These are phyloP conservation scores for Rhododendron ferrugineum DNA, from an alignment of 148 eudicot species.

Conservation along the genomic window DNA sequence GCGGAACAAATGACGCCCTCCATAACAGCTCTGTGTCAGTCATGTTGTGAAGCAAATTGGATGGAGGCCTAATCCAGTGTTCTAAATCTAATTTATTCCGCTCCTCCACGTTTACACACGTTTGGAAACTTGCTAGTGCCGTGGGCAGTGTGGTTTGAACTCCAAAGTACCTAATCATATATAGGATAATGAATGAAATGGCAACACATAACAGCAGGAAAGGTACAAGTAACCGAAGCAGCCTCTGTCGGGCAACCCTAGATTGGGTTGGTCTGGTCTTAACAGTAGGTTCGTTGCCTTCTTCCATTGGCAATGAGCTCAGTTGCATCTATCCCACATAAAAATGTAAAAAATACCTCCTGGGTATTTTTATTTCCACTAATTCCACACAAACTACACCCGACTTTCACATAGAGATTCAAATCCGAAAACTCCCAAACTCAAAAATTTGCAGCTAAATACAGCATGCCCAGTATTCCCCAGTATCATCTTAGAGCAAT, in stretches of 20 bases:
- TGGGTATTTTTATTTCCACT: slow-evolving; percentile 8
- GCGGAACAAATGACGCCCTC: slow-evolving; percentile 72
- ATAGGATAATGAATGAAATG: slow-evolving; percentile 54
- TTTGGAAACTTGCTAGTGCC: slow-evolving; percentile 33
- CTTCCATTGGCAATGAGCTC: slow-evolving; percentile 52
- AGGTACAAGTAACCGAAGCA: slow-evolving; percentile 42
- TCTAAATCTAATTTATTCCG: slow-evolving; percentile 40
- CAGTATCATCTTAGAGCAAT: slow-evolving; percentile 1
- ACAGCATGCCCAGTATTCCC: background rate
- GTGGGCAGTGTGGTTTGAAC: slow-evolving; percentile 33
- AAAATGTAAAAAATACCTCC: slow-evolving; percentile 9
- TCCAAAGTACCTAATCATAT: slow-evolving; percentile 46
- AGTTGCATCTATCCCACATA: slow-evolving; percentile 26
- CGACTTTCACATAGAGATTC: background rate
- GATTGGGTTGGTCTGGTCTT: slow-evolving; percentile 37
- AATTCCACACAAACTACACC: slow-evolving; percentile 10
- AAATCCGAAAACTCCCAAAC: background rate
- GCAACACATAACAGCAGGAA: slow-evolving; percentile 51
- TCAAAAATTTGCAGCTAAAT: background rate
- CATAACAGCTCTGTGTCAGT: slow-evolving; percentile 73
- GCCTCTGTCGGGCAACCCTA: slow-evolving; percentile 59
- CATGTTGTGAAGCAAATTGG: slow-evolving; percentile 68
- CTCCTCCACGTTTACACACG: slow-evolving; percentile 37
- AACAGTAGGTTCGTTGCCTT: slow-evolving; percentile 55
- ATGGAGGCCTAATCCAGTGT: slow-evolving; percentile 59